phyloP scores from a whole-genome alignment of 768 basidiomycete species.

The Pulveroboletus sp. region DNA sequence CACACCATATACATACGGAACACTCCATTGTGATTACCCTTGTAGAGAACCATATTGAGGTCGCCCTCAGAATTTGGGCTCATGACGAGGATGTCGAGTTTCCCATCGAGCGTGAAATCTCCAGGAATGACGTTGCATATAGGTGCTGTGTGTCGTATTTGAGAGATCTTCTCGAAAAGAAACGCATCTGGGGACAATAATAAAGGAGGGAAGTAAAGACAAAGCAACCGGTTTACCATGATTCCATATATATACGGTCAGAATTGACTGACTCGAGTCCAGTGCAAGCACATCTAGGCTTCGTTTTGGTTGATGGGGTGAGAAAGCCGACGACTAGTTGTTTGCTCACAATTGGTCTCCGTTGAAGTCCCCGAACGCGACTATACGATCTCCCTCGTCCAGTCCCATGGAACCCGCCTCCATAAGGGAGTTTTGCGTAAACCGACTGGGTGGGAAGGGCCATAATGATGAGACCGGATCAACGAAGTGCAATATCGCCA shows the following conservation, averaged over 20 bases:
- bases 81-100: slow-evolving; percentile 88
- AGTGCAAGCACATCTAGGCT: slow-evolving; percentile 83
- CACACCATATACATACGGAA: slow-evolving; percentile 49
- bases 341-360: slow-evolving; percentile 86
- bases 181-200: slow-evolving; percentile 48
- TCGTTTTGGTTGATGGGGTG: slow-evolving; percentile 1
- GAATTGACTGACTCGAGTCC: slow-evolving; percentile 65
- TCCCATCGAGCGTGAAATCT: slow-evolving; percentile 91
- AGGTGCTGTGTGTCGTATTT: slow-evolving; percentile 50
- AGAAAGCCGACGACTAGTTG: neutral
- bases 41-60: slow-evolving; percentile 67
- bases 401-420: slow-evolving; percentile 79
- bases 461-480: slow-evolving; percentile 43
- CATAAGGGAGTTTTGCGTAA: slow-evolving; percentile 75
- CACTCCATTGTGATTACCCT: slow-evolving; percentile 54
- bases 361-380: slow-evolving; percentile 94
- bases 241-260: slow-evolving; percentile 79
- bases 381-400: slow-evolving; percentile 61
- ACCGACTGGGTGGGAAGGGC: slow-evolving; percentile 87
- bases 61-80: slow-evolving; percentile 48
- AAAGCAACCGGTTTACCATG: slow-evolving; percentile 50
- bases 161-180: slow-evolving; percentile 43
- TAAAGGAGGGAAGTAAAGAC: slow-evolving; percentile 1
- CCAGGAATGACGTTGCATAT: slow-evolving; percentile 86
- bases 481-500: slow-evolving; percentile 15